Evolutionary conservation across 495 filamentous ascomycete genomes (phyloP).

Genomic region (Cryomyces minteri): DNA sequence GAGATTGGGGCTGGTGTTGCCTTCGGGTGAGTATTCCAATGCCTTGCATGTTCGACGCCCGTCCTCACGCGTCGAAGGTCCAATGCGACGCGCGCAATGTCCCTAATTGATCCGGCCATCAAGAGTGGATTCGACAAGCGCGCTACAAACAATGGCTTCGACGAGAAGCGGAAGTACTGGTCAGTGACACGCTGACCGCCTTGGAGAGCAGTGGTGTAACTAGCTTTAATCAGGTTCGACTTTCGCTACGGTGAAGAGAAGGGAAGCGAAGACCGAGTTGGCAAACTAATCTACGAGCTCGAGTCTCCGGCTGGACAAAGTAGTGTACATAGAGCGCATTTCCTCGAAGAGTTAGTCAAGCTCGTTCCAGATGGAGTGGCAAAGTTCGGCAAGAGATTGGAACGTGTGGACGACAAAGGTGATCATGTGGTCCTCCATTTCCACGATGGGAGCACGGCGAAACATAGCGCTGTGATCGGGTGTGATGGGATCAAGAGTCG

Average conservation of each 20-base stretch:
- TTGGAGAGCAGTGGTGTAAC: no score
- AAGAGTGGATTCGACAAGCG: constrained; percentile 22
- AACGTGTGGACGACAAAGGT: constrained; percentile 10
- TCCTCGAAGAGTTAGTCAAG: constrained; percentile 38
- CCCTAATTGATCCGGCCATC: constrained; percentile 28
- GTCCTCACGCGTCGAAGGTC: not conserved
- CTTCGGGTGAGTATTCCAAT: constrained; percentile 31
- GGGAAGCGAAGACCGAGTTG: constrained; percentile 7
- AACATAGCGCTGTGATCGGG: constrained; percentile 28
- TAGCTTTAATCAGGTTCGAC: constrained; percentile 2
- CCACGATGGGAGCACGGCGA: constrained; percentile 31
- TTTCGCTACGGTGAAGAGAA: constrained; percentile 11
- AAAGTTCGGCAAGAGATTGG: constrained; percentile 23
- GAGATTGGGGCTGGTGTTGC: constrained; percentile 43
- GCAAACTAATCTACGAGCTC: constrained; percentile 16
- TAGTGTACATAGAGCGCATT: constrained; percentile 36
- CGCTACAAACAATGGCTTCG: constrained; percentile 13
- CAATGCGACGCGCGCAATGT: constrained; percentile 21
- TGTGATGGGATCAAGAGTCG: constrained; percentile 39
- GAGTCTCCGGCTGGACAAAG: constrained; percentile 11
- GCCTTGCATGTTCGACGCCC: constrained; percentile 21
- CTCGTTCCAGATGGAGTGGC: constrained; percentile 30
- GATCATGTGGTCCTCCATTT: constrained; percentile 28
- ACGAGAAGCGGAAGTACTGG: constrained; percentile 6
- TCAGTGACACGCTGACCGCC: no score